These are phyloP conservation scores for Colletotrichum sp. DNA, from an alignment of 2,329 filamentous ascomycete species.

Conservation along the genomic window DNA sequence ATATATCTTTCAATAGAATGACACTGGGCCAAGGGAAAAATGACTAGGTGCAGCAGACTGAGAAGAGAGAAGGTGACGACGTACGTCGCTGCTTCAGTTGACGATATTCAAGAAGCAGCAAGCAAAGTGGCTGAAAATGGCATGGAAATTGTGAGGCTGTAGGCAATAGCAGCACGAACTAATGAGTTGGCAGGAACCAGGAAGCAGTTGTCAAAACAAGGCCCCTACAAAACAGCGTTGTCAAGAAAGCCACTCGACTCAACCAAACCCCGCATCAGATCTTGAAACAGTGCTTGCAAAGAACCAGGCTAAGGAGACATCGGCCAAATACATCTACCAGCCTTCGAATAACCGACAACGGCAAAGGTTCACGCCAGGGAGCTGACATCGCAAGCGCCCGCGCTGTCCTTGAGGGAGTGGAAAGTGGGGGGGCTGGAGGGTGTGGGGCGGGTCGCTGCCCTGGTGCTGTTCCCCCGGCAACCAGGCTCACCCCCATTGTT, in stretches of 20 bases:
- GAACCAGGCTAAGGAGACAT: neutral
- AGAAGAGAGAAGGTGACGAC: neutral
- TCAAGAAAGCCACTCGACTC: neutral
- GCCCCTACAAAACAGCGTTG: neutral
- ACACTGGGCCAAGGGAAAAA: neutral
- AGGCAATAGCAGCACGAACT: neutral
- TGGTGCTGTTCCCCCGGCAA: constrained; percentile 18
- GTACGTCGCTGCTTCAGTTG: neutral
- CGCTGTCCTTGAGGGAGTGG: neutral
- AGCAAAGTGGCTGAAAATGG: neutral
- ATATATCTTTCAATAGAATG: neutral
- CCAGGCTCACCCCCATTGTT: constrained; percentile 13
- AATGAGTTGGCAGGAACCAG: neutral
- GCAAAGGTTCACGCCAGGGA: neutral
- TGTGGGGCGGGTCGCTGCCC: constrained; percentile 18
- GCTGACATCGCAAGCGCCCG: constrained; percentile 10
- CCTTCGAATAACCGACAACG: neutral
- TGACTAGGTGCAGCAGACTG: neutral
- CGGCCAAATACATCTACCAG: neutral
- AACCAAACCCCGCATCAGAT: neutral
- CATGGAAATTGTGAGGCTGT: neutral
- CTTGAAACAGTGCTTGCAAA: neutral
- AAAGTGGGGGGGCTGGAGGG: constrained; percentile 12
- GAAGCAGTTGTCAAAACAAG: neutral
- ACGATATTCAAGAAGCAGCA: neutral